phyloP scores from a whole-genome alignment of 2,329 filamentous ascomycete genomes.

The Thelonectria blattea region DNA sequence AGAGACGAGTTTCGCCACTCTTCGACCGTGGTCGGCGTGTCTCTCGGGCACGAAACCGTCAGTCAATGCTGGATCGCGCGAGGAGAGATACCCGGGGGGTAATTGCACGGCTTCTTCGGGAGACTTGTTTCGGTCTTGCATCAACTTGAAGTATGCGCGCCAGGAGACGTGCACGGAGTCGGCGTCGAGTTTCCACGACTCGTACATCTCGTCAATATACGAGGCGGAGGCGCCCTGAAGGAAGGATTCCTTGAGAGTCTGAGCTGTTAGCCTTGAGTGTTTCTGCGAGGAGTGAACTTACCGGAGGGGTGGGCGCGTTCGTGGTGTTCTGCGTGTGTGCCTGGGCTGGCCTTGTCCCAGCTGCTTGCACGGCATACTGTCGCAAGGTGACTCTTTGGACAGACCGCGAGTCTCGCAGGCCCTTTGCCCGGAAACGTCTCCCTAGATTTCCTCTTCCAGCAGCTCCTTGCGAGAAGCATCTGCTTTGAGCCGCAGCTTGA shows the following conservation, averaged over 20 bases:
- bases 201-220: slow-evolving; percentile 99
- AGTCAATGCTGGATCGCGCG: slow-evolving; percentile 74
- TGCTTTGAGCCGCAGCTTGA: background rate
- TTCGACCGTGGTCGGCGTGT: slow-evolving; percentile 91
- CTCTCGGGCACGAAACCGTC: slow-evolving; percentile 69
- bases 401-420: too few relatives aligned
- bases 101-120: slow-evolving; percentile 94
- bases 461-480: background rate
- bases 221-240: slow-evolving; percentile 93
- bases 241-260: slow-evolving; percentile 56
- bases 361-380: slow-evolving; percentile 11
- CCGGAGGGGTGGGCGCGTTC: background rate
- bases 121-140: slow-evolving; percentile 96
- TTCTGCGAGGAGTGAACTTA: background rate
- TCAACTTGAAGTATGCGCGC: slow-evolving; percentile 99
- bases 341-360: background rate
- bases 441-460: background rate
- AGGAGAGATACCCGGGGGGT: slow-evolving; percentile 86
- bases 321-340: background rate
- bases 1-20: slow-evolving; percentile 92
- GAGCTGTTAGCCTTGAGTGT: background rate
- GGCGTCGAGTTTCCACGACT: slow-evolving; percentile 93
- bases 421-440: background rate
- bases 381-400: too few relatives aligned
- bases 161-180: slow-evolving; percentile 94